Percentiles rank a stretch among this genome's conserved stretches.
phyloP scores from a whole-genome alignment of 768 basidiomycete species.

The Leccinum broughii region DNA sequence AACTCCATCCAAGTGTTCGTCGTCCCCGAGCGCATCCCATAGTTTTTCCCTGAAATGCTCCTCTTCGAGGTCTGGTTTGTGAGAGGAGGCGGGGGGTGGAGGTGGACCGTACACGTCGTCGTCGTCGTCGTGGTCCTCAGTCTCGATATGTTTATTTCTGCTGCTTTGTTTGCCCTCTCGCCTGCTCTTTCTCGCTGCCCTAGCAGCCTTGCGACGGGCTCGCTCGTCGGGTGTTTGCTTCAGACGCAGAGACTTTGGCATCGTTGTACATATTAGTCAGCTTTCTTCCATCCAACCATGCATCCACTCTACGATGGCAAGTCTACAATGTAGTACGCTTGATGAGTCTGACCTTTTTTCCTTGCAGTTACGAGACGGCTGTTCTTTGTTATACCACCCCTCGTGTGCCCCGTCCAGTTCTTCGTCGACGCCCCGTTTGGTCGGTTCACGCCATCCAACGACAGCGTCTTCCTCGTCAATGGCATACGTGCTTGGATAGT shows the following conservation, averaged over 20 bases:
- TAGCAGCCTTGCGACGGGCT: conserved; percentile 42
- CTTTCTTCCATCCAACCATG: not conserved
- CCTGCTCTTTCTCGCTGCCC: not conserved
- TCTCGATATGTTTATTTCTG: not conserved
- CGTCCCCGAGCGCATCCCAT: conserved; percentile 70
- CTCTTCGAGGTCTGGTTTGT: conserved; percentile 57
- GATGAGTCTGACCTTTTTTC: conserved; percentile 14
- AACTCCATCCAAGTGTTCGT: conserved; percentile 64
- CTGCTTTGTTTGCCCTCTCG: conserved; percentile 5
- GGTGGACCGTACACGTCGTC: conserved; percentile 25
- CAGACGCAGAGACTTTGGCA: conserved; percentile 52
- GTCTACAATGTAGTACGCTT: not conserved
- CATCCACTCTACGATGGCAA: not conserved
- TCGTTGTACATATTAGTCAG: conserved; percentile 27
- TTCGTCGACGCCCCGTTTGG: conserved; percentile 79
- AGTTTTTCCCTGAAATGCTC: conserved; percentile 69
- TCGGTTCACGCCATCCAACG: conserved; percentile 54
- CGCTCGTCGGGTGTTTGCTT: conserved; percentile 59
- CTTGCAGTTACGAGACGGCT: conserved; percentile 42
- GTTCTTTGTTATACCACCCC: conserved; percentile 43
- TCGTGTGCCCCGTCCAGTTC: conserved; percentile 41
- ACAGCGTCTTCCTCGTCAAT: conserved; percentile 55
- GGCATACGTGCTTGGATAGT: conserved; percentile 62
- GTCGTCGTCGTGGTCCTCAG: not conserved
- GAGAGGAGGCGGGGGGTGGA: conserved; percentile 23